phyloP scores from a whole-genome alignment of 352 stramenopile species.

The Globisporangium solare region DNA sequence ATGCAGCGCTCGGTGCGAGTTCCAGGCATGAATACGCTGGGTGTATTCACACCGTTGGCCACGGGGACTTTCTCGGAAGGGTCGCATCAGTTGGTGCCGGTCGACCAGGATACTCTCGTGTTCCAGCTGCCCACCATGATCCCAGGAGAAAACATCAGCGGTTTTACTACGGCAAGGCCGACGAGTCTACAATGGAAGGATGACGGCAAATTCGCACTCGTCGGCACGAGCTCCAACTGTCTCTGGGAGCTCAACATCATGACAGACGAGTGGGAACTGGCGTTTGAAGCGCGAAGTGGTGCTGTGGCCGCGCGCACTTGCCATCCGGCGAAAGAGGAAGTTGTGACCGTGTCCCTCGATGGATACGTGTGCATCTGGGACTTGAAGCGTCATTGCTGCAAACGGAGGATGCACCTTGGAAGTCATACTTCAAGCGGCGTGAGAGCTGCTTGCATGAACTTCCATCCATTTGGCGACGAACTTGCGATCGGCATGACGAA shows the following conservation, averaged over 20 bases:
- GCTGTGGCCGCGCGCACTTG: conserved; percentile 25
- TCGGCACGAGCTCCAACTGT: conserved; percentile 52
- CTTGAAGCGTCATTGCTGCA: conserved; percentile 35
- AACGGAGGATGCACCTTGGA: conserved; percentile 26
- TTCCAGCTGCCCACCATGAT: conserved; percentile 36
- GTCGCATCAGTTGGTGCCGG: conserved; percentile 27
- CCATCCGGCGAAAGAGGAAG: conserved; percentile 42
- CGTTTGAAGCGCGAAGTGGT: conserved; percentile 51
- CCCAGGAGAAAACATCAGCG: conserved; percentile 23
- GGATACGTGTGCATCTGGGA: conserved; percentile 56
- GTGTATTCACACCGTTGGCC: conserved; percentile 42
- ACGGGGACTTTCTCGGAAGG: conserved; percentile 48
- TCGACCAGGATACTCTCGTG: conserved; percentile 27
- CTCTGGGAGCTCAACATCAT: conserved; percentile 57
- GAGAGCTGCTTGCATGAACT: conserved; percentile 48
- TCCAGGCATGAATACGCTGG: conserved; percentile 51
- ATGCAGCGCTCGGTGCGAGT: conserved; percentile 46
- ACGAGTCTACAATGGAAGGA: conserved; percentile 57
- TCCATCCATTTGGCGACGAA: conserved; percentile 47
- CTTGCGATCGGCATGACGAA: conserved; percentile 45
- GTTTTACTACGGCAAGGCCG: conserved; percentile 22
- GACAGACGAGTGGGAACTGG: conserved; percentile 37
- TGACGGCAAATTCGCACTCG: conserved; percentile 41
- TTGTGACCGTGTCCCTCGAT: conserved; percentile 43
- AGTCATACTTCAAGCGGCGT: conserved; percentile 12